Evolutionary conservation across 1,139 yeast genomes (phyloP), one percentile per base, ranked within the genome.

Genomic region (Taiozyma sp.): DNA sequence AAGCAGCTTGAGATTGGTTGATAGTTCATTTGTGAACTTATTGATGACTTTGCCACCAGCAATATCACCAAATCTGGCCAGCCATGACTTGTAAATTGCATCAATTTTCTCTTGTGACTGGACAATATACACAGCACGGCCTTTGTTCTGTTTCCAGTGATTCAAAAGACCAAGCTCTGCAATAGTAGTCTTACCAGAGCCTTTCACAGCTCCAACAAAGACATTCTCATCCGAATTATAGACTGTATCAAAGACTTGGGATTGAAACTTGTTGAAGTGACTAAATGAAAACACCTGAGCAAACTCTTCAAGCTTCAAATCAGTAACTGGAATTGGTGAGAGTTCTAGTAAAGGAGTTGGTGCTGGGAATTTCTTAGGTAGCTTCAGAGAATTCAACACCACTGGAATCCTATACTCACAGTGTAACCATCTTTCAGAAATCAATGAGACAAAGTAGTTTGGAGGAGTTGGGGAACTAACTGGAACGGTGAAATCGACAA

Each of bases 371-470:
- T 80, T 81, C 61, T 81, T 81, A 10, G 97, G 97, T 6, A 86
- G 56, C 42, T 71, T 72, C 48, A 89, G 60, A 40, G 74, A 68
- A 28, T 75, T 72, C 51, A 93, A 70, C 47, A 81, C 68, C 2
- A 89, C 70, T 0, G 97, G 89, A 2, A 78, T 65, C 52, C 79
- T 78, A 57, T 78, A 74, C 49, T 81, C 88, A 51, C 90, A 81
- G 54, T 88, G 91, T 9, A 90, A 68, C 99, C 99, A 93, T 53
- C 75, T 80, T 53, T 90, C 96, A 53, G 96, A 88, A 3, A 86
- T 70, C 21, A 90, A 65, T 0, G 86, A 75, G 6, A 90, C 76
- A 66, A 86, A 88, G 58, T 85, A 83, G 58, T 83, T 83, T 1
- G 97, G 97, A 16, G 95, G 91, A 4, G 79, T 52, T 1, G 86